Conservation (phyloP, 495 filamentous ascomycete species). For the Penicillium diatomitis region DNA sequence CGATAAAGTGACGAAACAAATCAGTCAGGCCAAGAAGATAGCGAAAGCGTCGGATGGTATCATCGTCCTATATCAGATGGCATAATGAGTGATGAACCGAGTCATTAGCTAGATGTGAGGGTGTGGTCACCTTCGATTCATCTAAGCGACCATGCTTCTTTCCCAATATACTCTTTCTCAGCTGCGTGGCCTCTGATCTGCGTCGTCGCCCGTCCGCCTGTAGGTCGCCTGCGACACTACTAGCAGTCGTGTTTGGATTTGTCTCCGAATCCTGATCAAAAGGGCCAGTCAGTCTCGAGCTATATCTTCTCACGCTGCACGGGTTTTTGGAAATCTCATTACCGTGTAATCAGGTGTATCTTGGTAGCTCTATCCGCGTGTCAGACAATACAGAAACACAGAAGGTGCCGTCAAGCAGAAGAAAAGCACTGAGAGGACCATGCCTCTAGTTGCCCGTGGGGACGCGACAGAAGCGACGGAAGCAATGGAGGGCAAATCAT, state of each 20-base stretch:
- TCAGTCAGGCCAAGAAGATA: slow-evolving; percentile 95
- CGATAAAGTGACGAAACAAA: slow-evolving; percentile 98
- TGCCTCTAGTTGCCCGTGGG: too few species aligned
- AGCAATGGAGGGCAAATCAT: slow-evolving; percentile 11
- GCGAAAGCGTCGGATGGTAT: slow-evolving; percentile 88
- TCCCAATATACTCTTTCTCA: slow-evolving; percentile 83
- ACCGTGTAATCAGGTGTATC: slow-evolving; percentile 77
- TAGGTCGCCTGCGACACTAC: slow-evolving; percentile 71
- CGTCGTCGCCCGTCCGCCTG: slow-evolving; percentile 70
- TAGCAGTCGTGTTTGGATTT: slow-evolving; percentile 83
- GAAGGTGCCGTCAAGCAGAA: too few species aligned
- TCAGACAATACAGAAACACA: background rate
- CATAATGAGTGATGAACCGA: background rate
- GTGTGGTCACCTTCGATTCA: slow-evolving; percentile 68
- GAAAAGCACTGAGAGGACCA: too few species aligned
- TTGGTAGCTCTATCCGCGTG: slow-evolving; percentile 51
- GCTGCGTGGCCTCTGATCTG: slow-evolving; percentile 72
- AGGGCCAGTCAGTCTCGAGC: slow-evolving; percentile 3
- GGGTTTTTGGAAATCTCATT: slow-evolving; percentile 5
- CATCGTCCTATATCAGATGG: slow-evolving; percentile 64
- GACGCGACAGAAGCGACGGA: background rate
- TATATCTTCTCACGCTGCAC: too few species aligned
- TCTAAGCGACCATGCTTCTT: slow-evolving; percentile 89
- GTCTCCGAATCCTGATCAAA: slow-evolving; percentile 68
- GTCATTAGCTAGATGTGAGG: too few species aligned